Evolutionary conservation across 2,329 filamentous ascomycete genomes (phyloP), one percentile per base, ranked within the genome.

Genomic region (Aspergillus luchuensis): DNA sequence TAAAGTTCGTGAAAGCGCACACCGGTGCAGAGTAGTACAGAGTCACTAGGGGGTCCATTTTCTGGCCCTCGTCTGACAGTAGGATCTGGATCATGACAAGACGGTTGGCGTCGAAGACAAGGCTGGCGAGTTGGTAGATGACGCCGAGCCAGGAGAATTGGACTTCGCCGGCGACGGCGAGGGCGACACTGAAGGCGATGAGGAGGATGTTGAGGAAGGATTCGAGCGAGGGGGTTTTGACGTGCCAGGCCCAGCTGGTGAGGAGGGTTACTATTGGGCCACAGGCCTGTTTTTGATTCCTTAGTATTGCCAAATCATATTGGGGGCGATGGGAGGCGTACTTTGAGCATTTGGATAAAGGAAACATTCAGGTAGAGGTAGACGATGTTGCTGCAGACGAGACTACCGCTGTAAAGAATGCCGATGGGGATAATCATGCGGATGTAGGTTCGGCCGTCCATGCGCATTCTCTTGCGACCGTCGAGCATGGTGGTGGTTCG

Each of bases 301-400:
- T 11, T 13, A 48, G n/a, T 30, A 13, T 25, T 17, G 17, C 11
- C 13, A 7, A 2, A 4, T 4, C 2, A 30, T 54, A 28, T 5
- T 5, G n/a, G 8, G 21, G 5, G 5, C 23, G 4, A n/a, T 25
- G 23, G 15, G 59, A 81, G 79, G 19, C 1, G 10, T 48, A 91
- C 89, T 90, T 98, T 98, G 77, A 98, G 88, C 94, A 98, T 98
- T 83, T 97, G 94, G 72, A 97, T 97, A 78, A 97, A 97, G 62
- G 93, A 90, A 57, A 97, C 93, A 65, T 90, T 94, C 58, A 97
- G 86, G 79, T 97, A 96, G 53, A 97, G 85, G 76, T 97, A 97
- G 67, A 93, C 92, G 78, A 96, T 80, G 82, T 97, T 97, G 72
- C 92, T 92, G 79, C 92, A 97, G 76, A 97, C 97, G 81, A 98